A percentile compares a stretch with the other conserved stretches of the same genome.
Conservation (phyloP, 768 basidiomycete species). For the Mycena amicta region DNA sequence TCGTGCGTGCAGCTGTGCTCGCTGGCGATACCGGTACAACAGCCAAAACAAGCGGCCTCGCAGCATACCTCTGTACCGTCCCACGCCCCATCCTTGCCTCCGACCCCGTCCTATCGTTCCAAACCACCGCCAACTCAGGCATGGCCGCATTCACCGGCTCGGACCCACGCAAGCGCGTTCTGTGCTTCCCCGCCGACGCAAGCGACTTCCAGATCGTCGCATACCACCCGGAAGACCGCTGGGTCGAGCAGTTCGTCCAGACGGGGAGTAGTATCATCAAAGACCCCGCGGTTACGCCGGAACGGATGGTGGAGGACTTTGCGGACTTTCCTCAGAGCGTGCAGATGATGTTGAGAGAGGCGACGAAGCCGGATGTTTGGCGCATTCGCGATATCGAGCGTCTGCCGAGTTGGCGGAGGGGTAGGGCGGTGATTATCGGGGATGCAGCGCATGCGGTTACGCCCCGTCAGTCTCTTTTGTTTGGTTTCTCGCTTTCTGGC, state of each 20-base stretch:
- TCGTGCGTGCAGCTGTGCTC: conserved; percentile 14
- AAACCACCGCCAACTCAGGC: conserved; percentile 10
- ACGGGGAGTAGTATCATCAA: conserved; percentile 17
- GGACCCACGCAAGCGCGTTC: conserved; percentile 8
- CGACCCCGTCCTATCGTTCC: conserved; percentile 16
- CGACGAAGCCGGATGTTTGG: conserved; percentile 16
- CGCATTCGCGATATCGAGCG: conserved; percentile 20
- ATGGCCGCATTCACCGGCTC: conserved; percentile 9
- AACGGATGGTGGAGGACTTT: conserved; percentile 12
- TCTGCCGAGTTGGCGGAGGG: conserved; percentile 7
- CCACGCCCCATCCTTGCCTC: conserved; percentile 4
- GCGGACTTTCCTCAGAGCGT: conserved; percentile 14
- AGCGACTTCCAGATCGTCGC: conserved; percentile 18
- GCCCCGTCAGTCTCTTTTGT: conserved; percentile 6
- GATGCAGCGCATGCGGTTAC: conserved; percentile 21
- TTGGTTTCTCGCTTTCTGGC: not conserved
- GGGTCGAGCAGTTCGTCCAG: conserved; percentile 14
- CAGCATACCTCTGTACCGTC: conserved; percentile 19
- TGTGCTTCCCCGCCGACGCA: conserved; percentile 14
- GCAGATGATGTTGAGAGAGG: conserved; percentile 6
- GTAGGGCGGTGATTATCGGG: conserved; percentile 16
- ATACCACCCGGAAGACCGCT: conserved; percentile 12
- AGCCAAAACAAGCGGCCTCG: conserved; percentile 15
- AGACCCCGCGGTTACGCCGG: conserved; percentile 5
- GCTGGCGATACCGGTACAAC: conserved; percentile 2